Evolutionary conservation across 192 early-diverging fungal species (phyloP), one percentile per base, ranked within the genome.

Genomic region (Lobosporangium transversale): DNA sequence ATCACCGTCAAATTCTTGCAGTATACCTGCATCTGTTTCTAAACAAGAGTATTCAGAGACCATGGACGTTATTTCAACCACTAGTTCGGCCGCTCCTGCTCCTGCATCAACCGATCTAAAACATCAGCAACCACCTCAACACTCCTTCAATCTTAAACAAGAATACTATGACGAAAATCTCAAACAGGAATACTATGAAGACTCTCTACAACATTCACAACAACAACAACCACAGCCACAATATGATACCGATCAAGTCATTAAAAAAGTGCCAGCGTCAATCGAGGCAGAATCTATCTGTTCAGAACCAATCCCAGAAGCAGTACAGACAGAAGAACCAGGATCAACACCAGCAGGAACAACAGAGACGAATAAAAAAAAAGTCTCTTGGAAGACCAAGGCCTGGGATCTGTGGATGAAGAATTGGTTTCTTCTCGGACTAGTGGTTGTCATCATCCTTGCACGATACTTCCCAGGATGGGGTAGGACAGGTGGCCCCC

Each of bases 401-500:
- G 79, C 73, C n/a, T 80, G 81, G 73, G 78, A 58, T 14, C 53
- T 87, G 11, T 78, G 86, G 55, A 68, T 65, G 50, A 83, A 78
- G 30, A 79, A 89, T 52, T 90, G 89, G 89, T 91, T 91, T 62
- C 53, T 84, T 15, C 57, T 89, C 65, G 91, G 91, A 9, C 84
- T 92, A n/a, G 75, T 73, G 18, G 2, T 87, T 10, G 88, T 79
- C 21, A 91, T 92, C 58, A 78, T 78, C n/a, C 65, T 92, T 11
- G 89, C 89, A 5, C 83, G 83, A n/a, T 63, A 80, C 29, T 88
- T 82, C 31, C 91, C 91, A 31, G 61, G 35, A 15, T 79, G 89
- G 36, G 91, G 85, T 20, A 87, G 83, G 57, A 86, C 81, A 35
- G 75, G 71, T 17, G 84, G 85, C 21, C 78, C 83, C 43, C 58